Evolutionary conservation across 495 filamentous ascomycete genomes (phyloP), one percentile per base, ranked within the genome.

Genomic region (Lineolata rhizophorae): DNA sequence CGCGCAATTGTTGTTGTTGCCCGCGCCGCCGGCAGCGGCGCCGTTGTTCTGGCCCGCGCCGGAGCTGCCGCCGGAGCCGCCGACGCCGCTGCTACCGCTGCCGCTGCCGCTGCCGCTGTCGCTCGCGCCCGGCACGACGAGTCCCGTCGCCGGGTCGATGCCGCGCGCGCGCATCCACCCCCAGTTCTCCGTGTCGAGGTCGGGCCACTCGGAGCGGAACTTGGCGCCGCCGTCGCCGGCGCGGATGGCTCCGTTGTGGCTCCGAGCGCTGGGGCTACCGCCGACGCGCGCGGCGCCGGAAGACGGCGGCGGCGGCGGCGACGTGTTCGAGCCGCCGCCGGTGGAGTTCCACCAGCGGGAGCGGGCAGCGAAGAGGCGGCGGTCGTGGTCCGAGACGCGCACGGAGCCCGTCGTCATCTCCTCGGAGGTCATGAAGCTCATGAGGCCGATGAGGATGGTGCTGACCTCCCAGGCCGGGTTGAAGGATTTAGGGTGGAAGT

Each of bases 401-500:
- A 97, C 69, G 25, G 72, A 80, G 3, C 87, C 87, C 1, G 90
- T 95, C 1, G 87, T 97, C 84, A 95, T 94, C 56, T 97, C 87
- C 46, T 97, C 85, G 37, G 76, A 80, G 2, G 85, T 95, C 87
- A 97, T 97, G 52, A 97, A 97, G 25, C 75, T 83, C 35, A 94
- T 61, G 12, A 97, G 61, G 24, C 87, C 87, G 37, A 92, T 92
- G 13, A 97, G 60, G 43, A 97, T 97, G 2, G 87, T 97, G 27
- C 72, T 81, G 8, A 95, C 87, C 43, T 91, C 82, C 87, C 87
- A 97, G n/a, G 87, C 84, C 6, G 87, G 87, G 48, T 97, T 97
- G 64, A 97, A 97, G 24, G 76, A 84, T 44, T 84, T 83, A 0
- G 87, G 87, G 50, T 97, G 87, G 55, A 95, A 97, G 50, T 97